These are phyloP conservation scores for Domatiomyces catenatus DNA, from an alignment of 2,329 filamentous ascomycete genomes.

Conservation along the genomic window DNA sequence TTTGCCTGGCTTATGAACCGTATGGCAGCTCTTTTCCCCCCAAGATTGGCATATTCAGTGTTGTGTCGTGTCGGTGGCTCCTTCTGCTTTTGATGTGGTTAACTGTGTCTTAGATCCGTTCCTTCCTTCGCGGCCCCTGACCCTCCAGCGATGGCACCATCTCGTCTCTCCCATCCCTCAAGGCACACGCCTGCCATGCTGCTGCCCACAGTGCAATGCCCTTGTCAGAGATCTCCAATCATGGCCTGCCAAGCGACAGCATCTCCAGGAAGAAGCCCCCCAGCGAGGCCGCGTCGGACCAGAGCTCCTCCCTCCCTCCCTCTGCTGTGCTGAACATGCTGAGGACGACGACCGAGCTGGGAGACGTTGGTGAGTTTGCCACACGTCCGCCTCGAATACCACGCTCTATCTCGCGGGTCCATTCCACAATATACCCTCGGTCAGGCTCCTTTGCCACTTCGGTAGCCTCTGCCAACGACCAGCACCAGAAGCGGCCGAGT, in stretches of 20 bases:
- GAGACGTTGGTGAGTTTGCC: conserved; percentile 48
- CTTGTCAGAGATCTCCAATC: conserved; percentile 12
- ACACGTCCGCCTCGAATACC: conserved; percentile 31
- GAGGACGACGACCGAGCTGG: conserved; percentile 50
- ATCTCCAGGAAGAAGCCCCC: conserved; percentile 3
- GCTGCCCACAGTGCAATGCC: conserved; percentile 8
- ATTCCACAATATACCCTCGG: conserved; percentile 6
- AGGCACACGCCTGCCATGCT: conserved; percentile 1
- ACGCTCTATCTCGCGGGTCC: conserved; percentile 20
- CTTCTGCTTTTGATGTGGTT: not conserved
- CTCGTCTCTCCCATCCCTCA: not conserved
- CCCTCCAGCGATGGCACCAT: not conserved
- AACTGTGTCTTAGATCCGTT: not conserved
- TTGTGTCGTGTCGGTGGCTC: not conserved
- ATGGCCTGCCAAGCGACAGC: conserved; percentile 7
- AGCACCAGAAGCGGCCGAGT: conserved; percentile 6
- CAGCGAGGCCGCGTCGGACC: conserved; percentile 1
- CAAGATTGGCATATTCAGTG: not conserved
- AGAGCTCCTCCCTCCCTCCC: conserved; percentile 20
- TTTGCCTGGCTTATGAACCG: not conserved
- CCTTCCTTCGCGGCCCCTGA: not conserved
- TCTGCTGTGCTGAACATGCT: conserved; percentile 49
- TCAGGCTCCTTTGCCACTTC: conserved; percentile 12
- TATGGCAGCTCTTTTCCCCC: not conserved
- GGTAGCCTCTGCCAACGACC: conserved; percentile 7